Conservation (phyloP, 2,329 filamentous ascomycete genomes). For the Fusarium multiceps region DNA sequence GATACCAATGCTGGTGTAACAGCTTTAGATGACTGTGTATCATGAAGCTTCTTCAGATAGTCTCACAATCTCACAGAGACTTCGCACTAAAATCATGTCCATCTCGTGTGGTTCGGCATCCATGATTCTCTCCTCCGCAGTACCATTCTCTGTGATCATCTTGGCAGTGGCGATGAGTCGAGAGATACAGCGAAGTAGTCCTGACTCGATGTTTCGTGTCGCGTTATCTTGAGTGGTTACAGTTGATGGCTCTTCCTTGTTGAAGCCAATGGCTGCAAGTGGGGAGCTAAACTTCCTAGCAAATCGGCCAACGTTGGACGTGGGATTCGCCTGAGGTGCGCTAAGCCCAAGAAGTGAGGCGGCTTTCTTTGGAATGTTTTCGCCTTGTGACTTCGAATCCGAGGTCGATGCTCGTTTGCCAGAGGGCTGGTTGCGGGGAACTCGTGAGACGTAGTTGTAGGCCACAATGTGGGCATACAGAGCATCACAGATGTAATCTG, state of each 20-base stretch:
- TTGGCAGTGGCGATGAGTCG: slow-evolving; percentile 62
- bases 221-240: slow-evolving; percentile 48
- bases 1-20: neutral
- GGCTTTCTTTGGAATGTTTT: slow-evolving; percentile 63
- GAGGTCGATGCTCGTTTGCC: slow-evolving; percentile 24
- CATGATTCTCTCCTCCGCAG: slow-evolving; percentile 46
- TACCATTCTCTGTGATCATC: slow-evolving; percentile 49
- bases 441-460: slow-evolving; percentile 66
- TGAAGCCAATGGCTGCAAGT: slow-evolving; percentile 42
- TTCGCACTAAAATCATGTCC: slow-evolving; percentile 54
- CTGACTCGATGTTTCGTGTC: slow-evolving; percentile 60
- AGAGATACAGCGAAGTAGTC: slow-evolving; percentile 62
- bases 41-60: slow-evolving; percentile 49
- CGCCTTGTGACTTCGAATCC: slow-evolving; percentile 43
- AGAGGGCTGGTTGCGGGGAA: slow-evolving; percentile 41
- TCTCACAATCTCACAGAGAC: slow-evolving; percentile 58
- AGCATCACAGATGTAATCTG: slow-evolving; percentile 67
- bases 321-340: slow-evolving; percentile 33
- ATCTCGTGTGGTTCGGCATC: slow-evolving; percentile 48
- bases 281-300: slow-evolving; percentile 45
- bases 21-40: neutral
- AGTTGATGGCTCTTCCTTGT: slow-evolving; percentile 44
- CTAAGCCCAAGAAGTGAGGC: slow-evolving; percentile 62
- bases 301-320: slow-evolving; percentile 39
- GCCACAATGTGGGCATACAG: slow-evolving; percentile 69